Percentiles rank a stretch among this genome's conserved stretches.
These are phyloP conservation scores for Fraxinus ornus DNA, from an alignment of 305 asterid species.

Conservation along the genomic window DNA sequence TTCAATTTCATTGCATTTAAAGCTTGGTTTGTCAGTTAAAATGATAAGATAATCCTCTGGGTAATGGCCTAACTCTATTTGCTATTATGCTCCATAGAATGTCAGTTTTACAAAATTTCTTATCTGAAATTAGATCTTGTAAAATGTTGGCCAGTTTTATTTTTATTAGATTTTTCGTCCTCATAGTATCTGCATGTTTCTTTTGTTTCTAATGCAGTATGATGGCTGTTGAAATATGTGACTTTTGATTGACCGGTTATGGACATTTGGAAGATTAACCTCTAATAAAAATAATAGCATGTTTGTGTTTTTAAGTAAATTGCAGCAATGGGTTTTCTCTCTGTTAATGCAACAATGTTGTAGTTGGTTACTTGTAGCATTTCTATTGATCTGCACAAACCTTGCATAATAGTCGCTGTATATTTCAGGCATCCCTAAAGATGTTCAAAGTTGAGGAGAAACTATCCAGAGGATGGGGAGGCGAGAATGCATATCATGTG, in stretches of 20 bases:
- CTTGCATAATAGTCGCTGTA: slow-evolving; percentile 11
- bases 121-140: neutral
- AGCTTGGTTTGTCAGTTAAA: neutral
- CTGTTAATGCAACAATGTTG: neutral
- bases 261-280: neutral
- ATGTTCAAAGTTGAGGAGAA: slow-evolving; percentile 82
- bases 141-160: neutral
- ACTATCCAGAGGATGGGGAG: slow-evolving; percentile 97
- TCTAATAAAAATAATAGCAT: neutral
- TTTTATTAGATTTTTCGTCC: neutral
- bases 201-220: neutral
- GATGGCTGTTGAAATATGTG: neutral
- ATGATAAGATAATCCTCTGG: neutral
- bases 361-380: neutral
- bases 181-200: neutral
- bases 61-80: neutral
- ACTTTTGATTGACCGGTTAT: neutral
- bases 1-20: neutral
- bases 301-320: neutral
- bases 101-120: neutral
- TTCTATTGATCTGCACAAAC: neutral
- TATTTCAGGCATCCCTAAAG: slow-evolving; percentile 62
- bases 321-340: neutral
- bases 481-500: slow-evolving; percentile 97
- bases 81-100: neutral